Evolutionary conservation across 2,329 filamentous ascomycete genomes (phyloP), one percentile per base, ranked within the genome.

Genomic region (Fusarium tricinctum): DNA sequence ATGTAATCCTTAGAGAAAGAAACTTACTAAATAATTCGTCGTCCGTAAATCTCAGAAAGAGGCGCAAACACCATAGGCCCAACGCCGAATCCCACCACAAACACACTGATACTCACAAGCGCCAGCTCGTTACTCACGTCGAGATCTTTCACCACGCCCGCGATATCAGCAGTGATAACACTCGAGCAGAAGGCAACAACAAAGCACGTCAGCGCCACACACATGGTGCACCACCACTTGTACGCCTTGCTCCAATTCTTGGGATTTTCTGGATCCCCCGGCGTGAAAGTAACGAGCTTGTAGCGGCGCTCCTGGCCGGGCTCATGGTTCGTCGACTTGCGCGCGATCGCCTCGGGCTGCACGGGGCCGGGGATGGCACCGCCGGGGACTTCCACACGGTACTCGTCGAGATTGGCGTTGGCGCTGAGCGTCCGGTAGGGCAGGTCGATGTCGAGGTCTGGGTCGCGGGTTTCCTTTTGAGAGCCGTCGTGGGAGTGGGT

Each of bases 191-290:
- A 88, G 0, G 91, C 89, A 44, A 92, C 91, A 40, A 92, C 89
- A 75, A 93, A 93, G 74, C 91, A 93, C 3, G 90, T 92, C 22
- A 87, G 66, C 2, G 93, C 91, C 0, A 97, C 92, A 17, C 93
- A 88, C 90, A 97, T 93, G 23, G 93, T 97, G 75, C 88, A 90
- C 74, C 90, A 92, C 92, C 92, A 95, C 79, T 94, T 96, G 78
- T 83, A 91, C 2, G 80, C 82, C 78, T 93, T 93, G 58, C 86
- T 88, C 92, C 92, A 96, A 78, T 95, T 96, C 84, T 95, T 95
- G 1, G 93, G 92, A 74, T 95, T 95, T 68, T 90, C 91, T 0
- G 88, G 86, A 76, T 96, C 92, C 60, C 89, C 81, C 4, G 89
- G 84, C 6, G 84, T 86, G 75, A 96, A 97, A 0, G 82, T 82